Base-by-base conservation (phyloP, 148 eudicot genomes). In the Chenopodium quinoa region DNA sequence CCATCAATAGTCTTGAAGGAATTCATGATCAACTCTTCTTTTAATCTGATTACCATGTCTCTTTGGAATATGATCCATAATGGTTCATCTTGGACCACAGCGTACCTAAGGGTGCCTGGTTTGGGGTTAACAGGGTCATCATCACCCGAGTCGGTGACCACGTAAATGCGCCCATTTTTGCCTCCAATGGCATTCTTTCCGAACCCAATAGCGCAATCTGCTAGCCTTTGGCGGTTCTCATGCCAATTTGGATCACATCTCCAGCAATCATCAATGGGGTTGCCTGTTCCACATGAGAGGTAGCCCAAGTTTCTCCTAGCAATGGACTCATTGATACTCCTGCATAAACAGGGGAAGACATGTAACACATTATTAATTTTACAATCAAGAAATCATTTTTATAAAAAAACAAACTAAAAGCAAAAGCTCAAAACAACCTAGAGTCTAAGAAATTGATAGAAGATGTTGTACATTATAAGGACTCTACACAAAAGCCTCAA, bases 241-340 rank as follows among this genome's bases (percentile, higher is more conserved):
- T 83, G 86, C 97, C 97, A 93, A 17, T 90, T 70, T 3, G 90
- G 77, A 37, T 93, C 93, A 75, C 97, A 93, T 70, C 97, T 81
- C 97, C 97, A 93, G 89, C 97, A 93, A 27, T 93, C 94, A 72
- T 93, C 97, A 48, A 93, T 93, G 11, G 93, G 93, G 73, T 93
- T 93, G 0, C 94, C 97, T 7, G 93, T 84, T 46, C 89, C 89
- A 80, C 97, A 93, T 0, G 94, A 90, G 0, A 91, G 83, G 80
- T 88, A 91, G 13, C 91, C 91, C 82, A 93, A 80, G 62, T 78
- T 86, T 84, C 97, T 87, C 83, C 93, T 87, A 0, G 85, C 79
- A 54, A 85, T 48, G 1, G 97, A 93, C 14, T 83, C 91, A 85
- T 93, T 93, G 75, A 91, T 80, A 0, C 75, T 84, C 90, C 97